Conservation (phyloP, 768 basidiomycete genomes). For the Naganishia vishniacii region DNA sequence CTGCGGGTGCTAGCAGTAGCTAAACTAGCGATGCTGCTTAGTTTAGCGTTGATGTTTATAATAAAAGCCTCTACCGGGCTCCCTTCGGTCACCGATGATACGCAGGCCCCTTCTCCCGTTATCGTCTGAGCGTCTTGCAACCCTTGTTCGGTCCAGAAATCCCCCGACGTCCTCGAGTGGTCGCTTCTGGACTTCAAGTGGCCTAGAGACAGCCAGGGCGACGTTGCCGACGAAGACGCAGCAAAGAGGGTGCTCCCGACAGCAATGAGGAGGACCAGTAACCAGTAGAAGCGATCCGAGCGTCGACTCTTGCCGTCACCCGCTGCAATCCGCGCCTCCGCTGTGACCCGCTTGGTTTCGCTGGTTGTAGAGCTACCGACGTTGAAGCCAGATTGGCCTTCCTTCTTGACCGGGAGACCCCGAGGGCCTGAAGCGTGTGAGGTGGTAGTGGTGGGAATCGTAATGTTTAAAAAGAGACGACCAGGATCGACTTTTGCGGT, state of each 20-base stretch:
- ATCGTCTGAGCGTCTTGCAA: background rate
- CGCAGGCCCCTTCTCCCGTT: background rate
- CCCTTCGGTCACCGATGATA: background rate
- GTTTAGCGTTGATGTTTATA: slow-evolving; percentile 16
- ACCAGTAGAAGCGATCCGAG: slow-evolving; percentile 3
- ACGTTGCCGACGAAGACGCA: slow-evolving; percentile 2
- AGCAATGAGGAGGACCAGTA: slow-evolving; percentile 1
- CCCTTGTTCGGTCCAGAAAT: background rate
- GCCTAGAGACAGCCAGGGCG: slow-evolving; percentile 9
- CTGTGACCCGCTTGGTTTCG: background rate
- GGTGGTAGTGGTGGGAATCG: background rate
- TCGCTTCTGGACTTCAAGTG: background rate
- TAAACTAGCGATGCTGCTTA: slow-evolving; percentile 18
- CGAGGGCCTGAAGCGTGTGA: slow-evolving; percentile 4
- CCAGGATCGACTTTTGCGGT: background rate
- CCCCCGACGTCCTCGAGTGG: background rate
- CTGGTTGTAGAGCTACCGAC: background rate
- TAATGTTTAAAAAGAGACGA: slow-evolving; percentile 3
- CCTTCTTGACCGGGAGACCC: slow-evolving; percentile 12
- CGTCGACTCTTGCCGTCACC: background rate
- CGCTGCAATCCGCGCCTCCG: background rate
- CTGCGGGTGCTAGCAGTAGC: background rate
- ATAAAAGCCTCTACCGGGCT: slow-evolving; percentile 17
- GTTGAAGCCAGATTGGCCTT: background rate
- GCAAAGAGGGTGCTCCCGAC: slow-evolving; percentile 10